A percentile compares a stretch with the other conserved stretches of the same genome.
Conservation (phyloP, 164 flowering plant genomes). For the Vitis rupestris region DNA sequence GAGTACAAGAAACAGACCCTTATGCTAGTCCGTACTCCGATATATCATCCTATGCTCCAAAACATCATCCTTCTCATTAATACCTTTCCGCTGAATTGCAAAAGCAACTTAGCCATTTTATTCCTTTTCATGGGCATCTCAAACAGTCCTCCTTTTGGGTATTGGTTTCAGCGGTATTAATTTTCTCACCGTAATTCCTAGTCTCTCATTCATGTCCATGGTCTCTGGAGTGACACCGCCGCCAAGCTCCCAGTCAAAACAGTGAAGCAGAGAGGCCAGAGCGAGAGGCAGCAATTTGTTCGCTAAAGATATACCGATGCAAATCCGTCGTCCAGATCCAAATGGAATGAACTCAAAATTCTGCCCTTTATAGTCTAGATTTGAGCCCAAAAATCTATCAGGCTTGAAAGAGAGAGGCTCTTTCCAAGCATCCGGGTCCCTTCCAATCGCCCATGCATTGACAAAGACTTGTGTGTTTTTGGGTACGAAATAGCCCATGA, state of each 20-base stretch:
- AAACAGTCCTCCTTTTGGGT: slow-evolving; percentile 8
- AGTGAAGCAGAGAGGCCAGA: slow-evolving; percentile 16
- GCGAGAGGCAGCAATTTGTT: slow-evolving; percentile 12
- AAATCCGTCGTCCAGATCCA: slow-evolving; percentile 27
- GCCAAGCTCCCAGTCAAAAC: slow-evolving; percentile 20
- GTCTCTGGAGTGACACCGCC: slow-evolving; percentile 4
- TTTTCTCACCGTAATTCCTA: slow-evolving; percentile 18
- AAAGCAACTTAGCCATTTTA: neutral
- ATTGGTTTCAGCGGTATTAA: slow-evolving; percentile 11
- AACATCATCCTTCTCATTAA: no score
- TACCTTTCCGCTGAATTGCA: no score
- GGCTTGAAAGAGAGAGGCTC: slow-evolving; percentile 23
- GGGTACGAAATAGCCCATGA: slow-evolving; percentile 21
- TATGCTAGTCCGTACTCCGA: no score
- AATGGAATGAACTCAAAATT: slow-evolving; percentile 28
- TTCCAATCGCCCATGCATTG: slow-evolving; percentile 19
- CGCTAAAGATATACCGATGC: slow-evolving; percentile 19
- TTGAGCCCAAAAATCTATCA: slow-evolving; percentile 25
- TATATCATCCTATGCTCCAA: no score
- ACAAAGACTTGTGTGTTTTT: slow-evolving; percentile 24
- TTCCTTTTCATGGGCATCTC: no score
- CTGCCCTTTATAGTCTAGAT: slow-evolving; percentile 19
- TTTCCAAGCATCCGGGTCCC: slow-evolving; percentile 17
- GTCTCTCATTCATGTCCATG: slow-evolving; percentile 18
- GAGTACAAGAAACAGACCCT: no score